Base-by-base conservation (phyloP, 108 stramenopile genomes). In the Aureococcus anophagefferens region DNA sequence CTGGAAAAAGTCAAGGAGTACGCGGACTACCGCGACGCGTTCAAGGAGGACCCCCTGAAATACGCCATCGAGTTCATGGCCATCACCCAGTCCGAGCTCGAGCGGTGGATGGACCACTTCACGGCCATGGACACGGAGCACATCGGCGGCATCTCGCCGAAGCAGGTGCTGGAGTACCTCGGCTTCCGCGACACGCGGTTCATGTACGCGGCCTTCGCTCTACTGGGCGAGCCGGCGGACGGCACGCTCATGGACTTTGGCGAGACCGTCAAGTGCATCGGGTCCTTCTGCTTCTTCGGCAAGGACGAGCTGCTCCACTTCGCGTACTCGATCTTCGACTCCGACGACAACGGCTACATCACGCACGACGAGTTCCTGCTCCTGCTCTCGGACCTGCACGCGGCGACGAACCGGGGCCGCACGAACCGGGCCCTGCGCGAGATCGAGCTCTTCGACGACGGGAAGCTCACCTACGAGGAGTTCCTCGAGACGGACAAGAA, bases 51-150 rank as follows among this genome's bases (percentile, higher is more conserved):
- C 25, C 51, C 51, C 11, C 64, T 72, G 64, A 72, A 72, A 64
- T 72, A 66, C 44, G 63, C 65, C 51, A 66, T 72, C 62, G 72
- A 72, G 72, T 65, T 72, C 65, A 4, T 66, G 25, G 72, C 65
- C 37, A 29, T 72, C 63, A 46, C 31, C 25, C 72, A 37, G 35
- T 14, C 28, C 14, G 72, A 72, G 44, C 30, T 72, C 33, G 72
- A 72, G 72, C 34, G 25, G 9, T 40, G 63, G 37, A 44, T 72
- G 36, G 30, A n/a, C 29, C 40, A 66, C 65, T 72, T 72, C 65
- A 30, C 0, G 34, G 17, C 36, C 40, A 72, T 72, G 32, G 72
- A 72, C 65, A 11, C 30, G 44, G 65, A 72, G 7, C n/a, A 37
- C 0, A 30, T 40, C 30, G 72, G 72, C 40, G 63, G 30, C 65